Base-by-base conservation (phyloP, 2,329 filamentous ascomycete species). In the Bipolaris oryzae region DNA sequence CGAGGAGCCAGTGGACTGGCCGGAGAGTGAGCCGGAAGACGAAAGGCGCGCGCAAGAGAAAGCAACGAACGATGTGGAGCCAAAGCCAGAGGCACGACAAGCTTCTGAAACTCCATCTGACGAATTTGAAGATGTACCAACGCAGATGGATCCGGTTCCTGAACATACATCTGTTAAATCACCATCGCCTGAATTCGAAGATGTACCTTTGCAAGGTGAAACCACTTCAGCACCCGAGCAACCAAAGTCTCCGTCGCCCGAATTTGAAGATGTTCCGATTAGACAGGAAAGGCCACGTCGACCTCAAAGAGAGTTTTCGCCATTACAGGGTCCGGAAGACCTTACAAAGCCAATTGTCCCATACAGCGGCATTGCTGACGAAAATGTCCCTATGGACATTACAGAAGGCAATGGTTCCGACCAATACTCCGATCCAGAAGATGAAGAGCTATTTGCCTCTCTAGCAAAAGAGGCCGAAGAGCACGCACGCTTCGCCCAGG, bases 381-480 rank as follows among this genome's bases (percentile, higher is more conserved):
- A 76, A 25, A 62, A 61, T 21, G 59, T 61, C 18, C 64, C 62
- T 28, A 53, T 71, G 2, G 70, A 70, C 1, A 33, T 72, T 10
- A 63, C 63, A 7, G 72, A 68, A 21, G 37, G 35, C 1, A 61
- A 76, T 23, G 70, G 73, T 5, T 74, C 72, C 10, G 74, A 75
- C 35, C 67, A 75, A 50, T 81, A 81, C 66, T 95, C 90, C 33
- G 94, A 98, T 62, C 90, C 92, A 0, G 95, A 96, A 75, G 94
- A 98, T 61, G 93, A 93, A 71, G 92, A 96, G 66, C 82, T 99
- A 6, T 84, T 98, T 53, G 86, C 85, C 6, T 92, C 94, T 64
- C 87, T 99, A 67, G 93, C 92, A 0, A 86, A 89, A 23, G 96
- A 99, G 81, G 91, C 90, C 1, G 91, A 96, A 77, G 95, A 97